Percentiles rank a stretch among this genome's conserved stretches.
Conservation (phyloP, 495 filamentous ascomycete species). For the Penicillium silybi region DNA sequence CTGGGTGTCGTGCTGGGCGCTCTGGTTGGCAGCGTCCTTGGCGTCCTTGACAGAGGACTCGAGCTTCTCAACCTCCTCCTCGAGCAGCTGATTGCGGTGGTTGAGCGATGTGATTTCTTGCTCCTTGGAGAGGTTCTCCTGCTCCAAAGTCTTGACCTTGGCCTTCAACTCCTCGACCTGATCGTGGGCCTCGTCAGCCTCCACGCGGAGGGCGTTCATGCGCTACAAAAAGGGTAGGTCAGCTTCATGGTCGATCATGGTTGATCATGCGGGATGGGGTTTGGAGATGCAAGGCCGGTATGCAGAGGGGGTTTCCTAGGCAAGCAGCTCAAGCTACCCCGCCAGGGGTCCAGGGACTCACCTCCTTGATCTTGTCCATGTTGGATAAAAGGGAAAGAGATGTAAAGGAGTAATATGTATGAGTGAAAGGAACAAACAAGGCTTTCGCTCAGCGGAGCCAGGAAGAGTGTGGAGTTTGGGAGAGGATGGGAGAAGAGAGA, state of each 20-base stretch:
- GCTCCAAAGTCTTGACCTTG: conserved; percentile 85
- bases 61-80: conserved; percentile 84
- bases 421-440: conserved; percentile 23
- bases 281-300: conserved; percentile 13
- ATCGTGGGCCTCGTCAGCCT: conserved; percentile 75
- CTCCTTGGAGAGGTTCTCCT: conserved; percentile 93
- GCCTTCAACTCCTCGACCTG: conserved; percentile 82
- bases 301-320: conserved; percentile 9
- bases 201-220: conserved; percentile 87
- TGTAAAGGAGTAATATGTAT: conserved; percentile 29
- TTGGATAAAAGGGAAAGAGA: conserved; percentile 21
- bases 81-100: conserved; percentile 88
- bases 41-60: conserved; percentile 70
- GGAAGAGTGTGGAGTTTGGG: conserved; percentile 28
- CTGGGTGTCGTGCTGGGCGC: conserved; percentile 70
- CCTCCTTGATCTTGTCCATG: conserved; percentile 74
- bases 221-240: conserved; percentile 53
- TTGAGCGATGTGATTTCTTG: conserved; percentile 93
- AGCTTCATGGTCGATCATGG: conserved; percentile 13
- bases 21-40: conserved; percentile 73
- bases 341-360: conserved; percentile 47
- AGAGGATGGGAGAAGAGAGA: conserved; percentile 11
- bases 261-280: background rate
- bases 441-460: conserved; percentile 46
- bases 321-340: conserved; percentile 43